These are phyloP conservation scores for Edaphochlamys debaryana DNA, from an alignment of 139 green algal genomes.

Conservation along the genomic window DNA sequence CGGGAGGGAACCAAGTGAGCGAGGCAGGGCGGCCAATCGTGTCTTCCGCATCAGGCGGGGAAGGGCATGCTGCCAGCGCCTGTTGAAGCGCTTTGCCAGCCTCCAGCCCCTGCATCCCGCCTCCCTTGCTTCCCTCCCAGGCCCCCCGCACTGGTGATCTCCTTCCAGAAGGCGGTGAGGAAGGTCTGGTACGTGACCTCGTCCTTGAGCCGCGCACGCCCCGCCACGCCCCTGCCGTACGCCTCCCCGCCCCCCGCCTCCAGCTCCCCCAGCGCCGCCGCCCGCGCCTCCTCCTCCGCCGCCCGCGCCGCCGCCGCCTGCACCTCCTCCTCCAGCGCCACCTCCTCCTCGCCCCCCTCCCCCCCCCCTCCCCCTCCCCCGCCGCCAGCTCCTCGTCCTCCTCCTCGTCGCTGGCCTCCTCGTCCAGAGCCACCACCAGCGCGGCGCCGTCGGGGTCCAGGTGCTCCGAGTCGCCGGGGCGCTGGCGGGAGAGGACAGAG, in stretches of 20 bases:
- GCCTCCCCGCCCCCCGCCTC: not conserved
- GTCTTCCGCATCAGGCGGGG: too few species aligned
- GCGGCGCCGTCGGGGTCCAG: conserved; percentile 61
- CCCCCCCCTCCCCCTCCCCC: too few species aligned
- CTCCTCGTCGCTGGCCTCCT: conserved; percentile 44
- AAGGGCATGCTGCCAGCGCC: too few species aligned
- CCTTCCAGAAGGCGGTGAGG: conserved; percentile 55
- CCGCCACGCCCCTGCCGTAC: conserved; percentile 21
- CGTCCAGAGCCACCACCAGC: conserved; percentile 56
- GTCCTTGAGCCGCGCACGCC: conserved; percentile 4
- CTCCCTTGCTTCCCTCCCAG: too few species aligned
- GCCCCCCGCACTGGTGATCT: conserved; percentile 51
- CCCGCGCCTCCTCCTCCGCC: not conserved
- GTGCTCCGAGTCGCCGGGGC: too few species aligned
- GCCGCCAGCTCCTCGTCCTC: conserved; percentile 17
- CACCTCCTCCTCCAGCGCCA: conserved; percentile 10
- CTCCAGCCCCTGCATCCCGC: too few species aligned
- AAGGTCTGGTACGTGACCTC: conserved; percentile 57
- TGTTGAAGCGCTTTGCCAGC: too few species aligned
- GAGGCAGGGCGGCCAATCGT: too few species aligned
- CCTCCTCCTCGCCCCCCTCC: conserved; percentile 34
- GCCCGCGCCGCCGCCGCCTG: conserved; percentile 5
- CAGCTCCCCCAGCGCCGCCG: not conserved
- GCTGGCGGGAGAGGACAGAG: too few species aligned
- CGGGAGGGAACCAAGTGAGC: too few species aligned